Base-by-base conservation (phyloP, 2,329 filamentous ascomycete genomes). In the Geosmithia morbida region DNA sequence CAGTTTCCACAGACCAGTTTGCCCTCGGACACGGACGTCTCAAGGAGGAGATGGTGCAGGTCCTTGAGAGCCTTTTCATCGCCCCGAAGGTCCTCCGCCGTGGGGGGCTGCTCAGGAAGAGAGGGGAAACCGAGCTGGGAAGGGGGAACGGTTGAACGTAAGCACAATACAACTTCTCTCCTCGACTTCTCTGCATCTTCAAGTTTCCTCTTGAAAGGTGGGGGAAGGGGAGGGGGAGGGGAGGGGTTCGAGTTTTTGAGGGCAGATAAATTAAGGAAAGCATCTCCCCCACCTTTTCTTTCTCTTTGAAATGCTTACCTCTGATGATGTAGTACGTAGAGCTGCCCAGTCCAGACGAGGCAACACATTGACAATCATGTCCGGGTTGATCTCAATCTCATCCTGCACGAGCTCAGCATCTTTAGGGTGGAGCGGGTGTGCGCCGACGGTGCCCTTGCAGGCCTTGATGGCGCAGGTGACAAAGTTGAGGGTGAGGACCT, bases 401-500 rank as follows among this genome's bases (percentile, higher is more conserved):
- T 94, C 86, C 57, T 88, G 81, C 55, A 89, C 88, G 20, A 98
- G 81, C 63, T 95, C 88, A 46, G 87, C 89, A 58, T 97, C 88
- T 58, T 83, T 83, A 48, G 92, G 90, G 64, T 97, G 92, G 16
- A 98, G 75, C 2, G 92, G 92, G 60, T 94, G 97, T 20, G 87
- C 87, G 46, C 76, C 69, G 6, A 83, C 72, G 30, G 83, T 81
- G 49, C 80, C 77, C 68, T 94, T 95, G 83, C 92, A 98, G 48
- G 85, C 74, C 73, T 96, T 97, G 61, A 94, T 85, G 51, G 92
- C 90, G 72, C 92, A 98, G 58, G 87, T 92, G 54, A 97, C 72
- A 67, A 98, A 98, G 68, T 97, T 97, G 58, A 94, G 82, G 51
- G 88, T 96, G 46, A 97, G 79, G 52, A 97, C 72, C 66, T 97